Percentiles rank a stretch among this genome's conserved stretches.
These are phyloP conservation scores for Plantago coronopus DNA, from an alignment of 305 asterid species.

Conservation along the genomic window DNA sequence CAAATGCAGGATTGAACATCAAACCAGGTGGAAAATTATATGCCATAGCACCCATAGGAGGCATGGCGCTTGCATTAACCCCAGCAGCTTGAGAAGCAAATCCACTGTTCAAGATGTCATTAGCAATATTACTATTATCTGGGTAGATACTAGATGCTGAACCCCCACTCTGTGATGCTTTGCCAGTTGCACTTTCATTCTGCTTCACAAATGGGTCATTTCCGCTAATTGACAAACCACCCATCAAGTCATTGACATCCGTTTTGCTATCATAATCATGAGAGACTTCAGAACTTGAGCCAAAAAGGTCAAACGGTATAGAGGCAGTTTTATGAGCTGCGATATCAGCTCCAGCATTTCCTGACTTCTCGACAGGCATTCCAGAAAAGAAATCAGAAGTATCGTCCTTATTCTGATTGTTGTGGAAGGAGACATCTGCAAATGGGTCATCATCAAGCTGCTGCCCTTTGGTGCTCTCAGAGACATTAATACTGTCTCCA, in stretches of 20 bases:
- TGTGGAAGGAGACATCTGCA: slow-evolving; percentile 85
- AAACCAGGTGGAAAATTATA: slow-evolving; percentile 64
- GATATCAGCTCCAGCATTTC: slow-evolving; percentile 30
- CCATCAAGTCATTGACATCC: slow-evolving; percentile 54
- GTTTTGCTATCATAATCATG: slow-evolving; percentile 34
- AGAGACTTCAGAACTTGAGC: slow-evolving; percentile 41
- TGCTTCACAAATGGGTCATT: slow-evolving; percentile 39
- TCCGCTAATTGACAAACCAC: slow-evolving; percentile 49
- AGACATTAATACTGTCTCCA: slow-evolving; percentile 44
- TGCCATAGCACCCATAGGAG: slow-evolving; percentile 59
- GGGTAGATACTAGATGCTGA: slow-evolving; percentile 33
- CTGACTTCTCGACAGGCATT: slow-evolving; percentile 43
- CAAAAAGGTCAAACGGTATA: slow-evolving; percentile 59
- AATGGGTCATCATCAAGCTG: slow-evolving; percentile 81
- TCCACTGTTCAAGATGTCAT: slow-evolving; percentile 41
- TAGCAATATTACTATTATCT: slow-evolving; percentile 35
- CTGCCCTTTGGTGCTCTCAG: slow-evolving; percentile 34
- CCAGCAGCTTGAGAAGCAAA: slow-evolving; percentile 54
- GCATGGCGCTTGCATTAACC: slow-evolving; percentile 44
- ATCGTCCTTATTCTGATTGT: slow-evolving; percentile 41
- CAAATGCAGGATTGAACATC: slow-evolving; percentile 60
- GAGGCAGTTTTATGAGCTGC: slow-evolving; percentile 41
- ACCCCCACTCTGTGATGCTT: slow-evolving; percentile 26
- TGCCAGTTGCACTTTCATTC: slow-evolving; percentile 35
- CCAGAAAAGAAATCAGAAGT: slow-evolving; percentile 64